A percentile compares a stretch with the other conserved stretches of the same genome.
Conservation (phyloP, 129 eudicot genomes). For the Calendula officinalis region DNA sequence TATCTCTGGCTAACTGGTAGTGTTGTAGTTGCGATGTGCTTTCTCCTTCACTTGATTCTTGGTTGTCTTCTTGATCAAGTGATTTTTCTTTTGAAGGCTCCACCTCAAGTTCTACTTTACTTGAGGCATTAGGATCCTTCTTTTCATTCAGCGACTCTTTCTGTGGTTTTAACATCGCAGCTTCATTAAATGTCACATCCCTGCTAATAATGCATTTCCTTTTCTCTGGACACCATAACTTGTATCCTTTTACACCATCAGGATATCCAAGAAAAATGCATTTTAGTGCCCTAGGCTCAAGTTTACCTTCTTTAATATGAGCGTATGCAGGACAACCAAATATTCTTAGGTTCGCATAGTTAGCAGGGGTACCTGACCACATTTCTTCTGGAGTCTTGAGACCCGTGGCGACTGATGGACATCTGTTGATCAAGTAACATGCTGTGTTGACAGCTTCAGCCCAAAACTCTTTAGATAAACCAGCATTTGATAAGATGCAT, state of each 20-base stretch:
- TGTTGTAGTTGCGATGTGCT: neutral
- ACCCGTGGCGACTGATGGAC: neutral
- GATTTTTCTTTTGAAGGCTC: neutral
- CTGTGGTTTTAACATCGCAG: neutral
- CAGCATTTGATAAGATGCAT: neutral
- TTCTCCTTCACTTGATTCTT: neutral
- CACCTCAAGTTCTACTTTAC: neutral
- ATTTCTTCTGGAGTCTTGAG: neutral
- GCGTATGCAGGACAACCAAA: neutral
- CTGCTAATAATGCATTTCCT: neutral
- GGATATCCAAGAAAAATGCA: neutral
- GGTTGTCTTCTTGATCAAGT: too few relatives aligned
- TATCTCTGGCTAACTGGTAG: neutral
- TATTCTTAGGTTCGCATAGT: neutral
- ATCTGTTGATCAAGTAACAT: neutral
- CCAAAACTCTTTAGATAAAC: neutral
- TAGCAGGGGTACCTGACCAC: neutral
- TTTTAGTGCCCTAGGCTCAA: neutral
- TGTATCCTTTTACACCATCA: neutral
- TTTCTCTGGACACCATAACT: neutral
- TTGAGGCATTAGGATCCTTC: neutral
- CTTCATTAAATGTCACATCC: neutral
- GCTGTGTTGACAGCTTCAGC: neutral
- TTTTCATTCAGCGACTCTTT: neutral
- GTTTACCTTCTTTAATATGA: neutral